Conservation (phyloP, 345 rosid genomes). For the Eucalyptus fibrosa region DNA sequence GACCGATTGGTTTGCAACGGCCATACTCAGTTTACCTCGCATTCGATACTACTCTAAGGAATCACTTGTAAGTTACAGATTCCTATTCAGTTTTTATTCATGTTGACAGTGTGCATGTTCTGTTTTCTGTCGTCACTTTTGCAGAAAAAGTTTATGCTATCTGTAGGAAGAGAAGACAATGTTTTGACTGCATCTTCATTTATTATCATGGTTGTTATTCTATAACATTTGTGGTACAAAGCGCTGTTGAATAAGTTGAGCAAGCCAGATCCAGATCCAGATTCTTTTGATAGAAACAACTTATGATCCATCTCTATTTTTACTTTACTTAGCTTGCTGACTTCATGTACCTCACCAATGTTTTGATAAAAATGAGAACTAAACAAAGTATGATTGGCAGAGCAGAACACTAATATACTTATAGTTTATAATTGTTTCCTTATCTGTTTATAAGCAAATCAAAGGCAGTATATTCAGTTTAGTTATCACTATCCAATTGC, state of each 20-base stretch:
- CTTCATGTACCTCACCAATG: background rate
- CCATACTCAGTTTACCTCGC: constrained; percentile 66
- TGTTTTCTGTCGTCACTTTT: too few species aligned
- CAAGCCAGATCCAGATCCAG: background rate
- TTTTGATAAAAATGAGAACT: background rate
- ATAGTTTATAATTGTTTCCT: background rate
- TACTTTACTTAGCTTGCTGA: background rate
- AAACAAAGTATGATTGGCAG: background rate
- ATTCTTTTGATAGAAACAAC: background rate
- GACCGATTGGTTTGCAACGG: constrained; percentile 76
- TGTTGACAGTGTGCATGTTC: background rate
- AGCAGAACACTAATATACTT: background rate
- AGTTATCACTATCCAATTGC: background rate
- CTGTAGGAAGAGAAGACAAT: background rate
- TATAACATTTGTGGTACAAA: background rate
- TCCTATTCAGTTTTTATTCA: background rate
- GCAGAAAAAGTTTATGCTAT: background rate
- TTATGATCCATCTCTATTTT: background rate
- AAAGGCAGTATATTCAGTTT: background rate
- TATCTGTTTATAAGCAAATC: background rate
- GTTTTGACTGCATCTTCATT: background rate
- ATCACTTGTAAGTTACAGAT: constrained; percentile 45
- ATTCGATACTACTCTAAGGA: constrained; percentile 78
- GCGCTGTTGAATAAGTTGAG: background rate
- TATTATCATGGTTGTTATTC: background rate